Evolutionary conservation across 169 alveolate genomes (phyloP).

Genomic region (Eimeria brunetti): DNA sequence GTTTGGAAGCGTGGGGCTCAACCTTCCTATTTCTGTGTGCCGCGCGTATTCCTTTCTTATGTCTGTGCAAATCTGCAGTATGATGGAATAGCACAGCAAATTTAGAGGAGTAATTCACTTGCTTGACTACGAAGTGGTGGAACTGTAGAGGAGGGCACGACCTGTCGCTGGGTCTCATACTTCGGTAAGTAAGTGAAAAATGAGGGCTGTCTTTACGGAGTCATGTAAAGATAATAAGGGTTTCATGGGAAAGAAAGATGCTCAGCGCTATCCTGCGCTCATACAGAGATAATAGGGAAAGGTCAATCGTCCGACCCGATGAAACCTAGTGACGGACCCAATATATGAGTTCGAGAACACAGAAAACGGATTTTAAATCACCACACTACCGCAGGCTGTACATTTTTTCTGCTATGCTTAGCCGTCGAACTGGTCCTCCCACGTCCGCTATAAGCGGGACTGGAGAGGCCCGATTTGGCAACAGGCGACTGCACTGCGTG

Average conservation of each 20-base stretch:
- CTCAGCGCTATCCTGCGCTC: neutral
- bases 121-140: neutral
- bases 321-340: neutral
- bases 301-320: neutral
- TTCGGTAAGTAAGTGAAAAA: neutral
- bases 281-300: neutral
- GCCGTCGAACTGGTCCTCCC: neutral
- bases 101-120: neutral
- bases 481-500: neutral
- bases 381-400: neutral
- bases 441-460: neutral
- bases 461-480: neutral
- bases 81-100: neutral
- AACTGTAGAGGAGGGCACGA: neutral
- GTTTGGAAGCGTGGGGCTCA: neutral
- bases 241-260: neutral
- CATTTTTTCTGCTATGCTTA: neutral
- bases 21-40: neutral
- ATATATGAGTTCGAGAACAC: neutral
- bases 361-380: conserved; percentile 4
- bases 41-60: neutral
- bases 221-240: neutral
- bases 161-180: neutral
- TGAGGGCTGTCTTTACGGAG: neutral
- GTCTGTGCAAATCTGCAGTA: neutral